Conservation (phyloP, 2,329 filamentous ascomycete species). For the Diaporthe vexans region DNA sequence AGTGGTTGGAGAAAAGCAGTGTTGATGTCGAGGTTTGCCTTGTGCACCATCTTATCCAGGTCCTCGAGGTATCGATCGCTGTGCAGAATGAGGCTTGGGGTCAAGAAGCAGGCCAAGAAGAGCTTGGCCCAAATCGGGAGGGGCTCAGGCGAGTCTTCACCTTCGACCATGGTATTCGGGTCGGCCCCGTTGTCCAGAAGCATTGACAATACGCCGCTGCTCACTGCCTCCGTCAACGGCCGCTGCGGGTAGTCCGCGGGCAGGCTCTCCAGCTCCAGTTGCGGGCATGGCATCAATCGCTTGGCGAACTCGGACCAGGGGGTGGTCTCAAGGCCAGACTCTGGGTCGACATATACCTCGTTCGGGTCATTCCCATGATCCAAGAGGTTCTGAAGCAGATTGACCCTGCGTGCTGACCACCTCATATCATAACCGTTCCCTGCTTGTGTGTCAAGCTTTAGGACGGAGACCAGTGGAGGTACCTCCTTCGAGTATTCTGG, state of each 20-base stretch:
- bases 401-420: slow-evolving; percentile 12
- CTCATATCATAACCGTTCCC: not conserved
- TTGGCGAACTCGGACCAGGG: slow-evolving; percentile 8
- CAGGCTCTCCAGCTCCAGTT: not conserved
- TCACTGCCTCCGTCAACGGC: not conserved
- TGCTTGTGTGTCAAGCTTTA: not conserved
- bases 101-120: slow-evolving; percentile 5
- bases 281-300: slow-evolving; percentile 7
- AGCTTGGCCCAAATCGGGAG: not conserved
- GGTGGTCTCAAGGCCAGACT: not conserved
- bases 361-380: not conserved
- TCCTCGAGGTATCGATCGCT: not conserved
- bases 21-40: not conserved
- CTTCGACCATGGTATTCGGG: not conserved
- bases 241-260: not conserved
- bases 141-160: slow-evolving; percentile 10
- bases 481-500: not conserved
- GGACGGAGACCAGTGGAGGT: slow-evolving; percentile 3
- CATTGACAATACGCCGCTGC: not conserved
- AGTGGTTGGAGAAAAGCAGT: slow-evolving; percentile 8
- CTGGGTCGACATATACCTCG: not conserved
- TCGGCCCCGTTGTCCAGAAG: not conserved
- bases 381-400: slow-evolving; percentile 13
- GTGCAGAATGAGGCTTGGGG: not conserved
- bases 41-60: not conserved